Conservation (phyloP, 23 red algal genomes). For the Chondrus crispus region DNA sequence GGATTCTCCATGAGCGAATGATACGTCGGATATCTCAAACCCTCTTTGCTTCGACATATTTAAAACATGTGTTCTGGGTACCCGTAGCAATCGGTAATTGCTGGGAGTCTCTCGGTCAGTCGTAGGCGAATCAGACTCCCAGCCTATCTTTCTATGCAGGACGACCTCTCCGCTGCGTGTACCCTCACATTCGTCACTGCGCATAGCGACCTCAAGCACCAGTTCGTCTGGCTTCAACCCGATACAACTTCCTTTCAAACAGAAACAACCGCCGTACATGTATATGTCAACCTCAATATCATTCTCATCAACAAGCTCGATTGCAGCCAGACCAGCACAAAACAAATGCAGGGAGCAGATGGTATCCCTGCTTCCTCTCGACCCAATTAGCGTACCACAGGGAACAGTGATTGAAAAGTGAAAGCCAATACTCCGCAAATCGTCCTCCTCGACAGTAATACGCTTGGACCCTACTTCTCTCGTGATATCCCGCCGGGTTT, state of each 20-base stretch:
- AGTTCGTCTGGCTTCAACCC: background rate
- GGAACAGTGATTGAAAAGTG: background rate
- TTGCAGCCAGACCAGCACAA: background rate
- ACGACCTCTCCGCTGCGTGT: background rate
- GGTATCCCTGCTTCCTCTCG: background rate
- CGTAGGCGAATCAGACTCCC: too few relatives aligned
- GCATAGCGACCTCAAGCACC: background rate
- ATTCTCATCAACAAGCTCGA: background rate
- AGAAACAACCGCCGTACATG: background rate
- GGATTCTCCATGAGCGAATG: background rate
- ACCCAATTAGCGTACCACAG: background rate
- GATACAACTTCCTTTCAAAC: background rate
- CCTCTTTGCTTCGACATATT: background rate
- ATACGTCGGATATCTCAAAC: background rate
- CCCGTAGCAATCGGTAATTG: background rate
- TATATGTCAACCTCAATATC: background rate
- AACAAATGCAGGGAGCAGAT: background rate
- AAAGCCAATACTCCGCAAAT: too few relatives aligned
- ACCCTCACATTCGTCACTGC: background rate
- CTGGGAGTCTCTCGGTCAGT: background rate
- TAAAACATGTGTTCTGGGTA: background rate
- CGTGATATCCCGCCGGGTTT: background rate
- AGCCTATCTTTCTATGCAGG: background rate
- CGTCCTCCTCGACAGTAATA: background rate
- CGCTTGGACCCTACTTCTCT: background rate